Evolutionary conservation across 345 rosid genomes (phyloP).

Genomic region (Orychophragmus violaceus): DNA sequence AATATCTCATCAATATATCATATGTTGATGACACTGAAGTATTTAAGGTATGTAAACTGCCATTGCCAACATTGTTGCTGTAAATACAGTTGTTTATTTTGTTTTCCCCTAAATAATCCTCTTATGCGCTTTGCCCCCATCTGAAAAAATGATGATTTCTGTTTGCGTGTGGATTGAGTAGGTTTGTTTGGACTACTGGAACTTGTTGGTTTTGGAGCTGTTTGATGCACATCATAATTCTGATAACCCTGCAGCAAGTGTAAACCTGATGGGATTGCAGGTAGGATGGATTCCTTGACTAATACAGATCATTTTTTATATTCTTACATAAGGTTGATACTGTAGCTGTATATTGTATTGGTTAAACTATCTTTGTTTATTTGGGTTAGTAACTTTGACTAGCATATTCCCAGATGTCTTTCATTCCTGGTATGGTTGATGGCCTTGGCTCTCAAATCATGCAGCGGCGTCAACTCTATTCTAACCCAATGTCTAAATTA

Average conservation of each 20-base stretch:
- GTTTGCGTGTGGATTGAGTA: slow-evolving; percentile 28
- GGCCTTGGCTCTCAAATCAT: slow-evolving; percentile 71
- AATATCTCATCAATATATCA: slow-evolving; percentile 81
- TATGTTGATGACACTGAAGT: slow-evolving; percentile 99
- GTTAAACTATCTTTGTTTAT: not conserved
- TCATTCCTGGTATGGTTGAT: slow-evolving; percentile 72
- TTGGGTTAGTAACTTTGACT: slow-evolving; percentile 17
- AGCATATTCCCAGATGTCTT: slow-evolving; percentile 52
- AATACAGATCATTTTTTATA: not conserved
- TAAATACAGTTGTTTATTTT: not conserved
- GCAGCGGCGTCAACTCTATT: slow-evolving; percentile 89
- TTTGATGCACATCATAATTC: slow-evolving; percentile 78
- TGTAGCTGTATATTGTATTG: not conserved
- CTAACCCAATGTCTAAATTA: slow-evolving; percentile 79
- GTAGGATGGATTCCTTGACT: slow-evolving; percentile 35
- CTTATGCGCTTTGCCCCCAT: not conserved
- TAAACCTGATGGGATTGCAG: slow-evolving; percentile 77
- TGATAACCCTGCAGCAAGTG: slow-evolving; percentile 74
- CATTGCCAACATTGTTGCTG: not conserved
- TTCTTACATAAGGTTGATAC: not conserved
- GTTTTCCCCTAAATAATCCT: not conserved
- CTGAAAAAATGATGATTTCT: slow-evolving; percentile 2
- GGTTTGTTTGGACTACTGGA: slow-evolving; percentile 99
- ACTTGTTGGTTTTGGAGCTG: slow-evolving; percentile 80
- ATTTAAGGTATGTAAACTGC: slow-evolving; percentile 65